Base-by-base conservation (phyloP, 345 rosid species). In the Eucalyptus marginata region DNA sequence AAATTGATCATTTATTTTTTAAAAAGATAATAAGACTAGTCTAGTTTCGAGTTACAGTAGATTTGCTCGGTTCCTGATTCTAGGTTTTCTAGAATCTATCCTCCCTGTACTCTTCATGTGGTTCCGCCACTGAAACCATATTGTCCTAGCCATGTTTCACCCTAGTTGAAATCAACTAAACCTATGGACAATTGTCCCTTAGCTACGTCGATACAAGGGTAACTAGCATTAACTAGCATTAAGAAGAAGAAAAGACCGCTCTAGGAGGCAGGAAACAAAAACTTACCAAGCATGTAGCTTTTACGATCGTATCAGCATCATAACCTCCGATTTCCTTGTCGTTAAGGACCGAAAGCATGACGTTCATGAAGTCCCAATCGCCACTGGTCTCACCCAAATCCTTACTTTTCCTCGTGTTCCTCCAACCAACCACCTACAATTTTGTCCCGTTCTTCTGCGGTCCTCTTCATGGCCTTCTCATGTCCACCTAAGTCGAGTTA, bases 401-500 rank as follows among this genome's bases (percentile, higher is more conserved):
- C 17, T 36, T 44, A 68, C 81, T 84, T 31, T 62, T 88, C 86
- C 47, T 16, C 15, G 52, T 87, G 91, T 71, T 92, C 92, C 86
- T 88, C 91, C 10, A 92, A 50, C 93, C 90, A 90, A 29, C 84
- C 88, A 27, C 44, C 87, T 10, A 59, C 44, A 13, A 90, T 46
- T 18, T 11, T 3, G 46, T 90, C 90, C 88, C 87, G 14, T 71
- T 89, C 93, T 22, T 89, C 13, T 4, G 88, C 86, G 3, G 81
- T 86, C 31, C 27, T 86, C 62, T 89, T 87, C 92, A 92, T 92
- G 43, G 49, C 85, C 80, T 90, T 90, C 90, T 89, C 90, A 85
- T 89, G 80, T 5, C 92, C 92, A 10, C 91, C 90, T 10, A 88
- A n/a, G 68, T 92, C 92, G 29, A 92, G 54, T 88, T 88, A 92